Evolutionary conservation across 2,329 filamentous ascomycete species (phyloP).

Genomic region (Colletotrichum brevisporum): DNA sequence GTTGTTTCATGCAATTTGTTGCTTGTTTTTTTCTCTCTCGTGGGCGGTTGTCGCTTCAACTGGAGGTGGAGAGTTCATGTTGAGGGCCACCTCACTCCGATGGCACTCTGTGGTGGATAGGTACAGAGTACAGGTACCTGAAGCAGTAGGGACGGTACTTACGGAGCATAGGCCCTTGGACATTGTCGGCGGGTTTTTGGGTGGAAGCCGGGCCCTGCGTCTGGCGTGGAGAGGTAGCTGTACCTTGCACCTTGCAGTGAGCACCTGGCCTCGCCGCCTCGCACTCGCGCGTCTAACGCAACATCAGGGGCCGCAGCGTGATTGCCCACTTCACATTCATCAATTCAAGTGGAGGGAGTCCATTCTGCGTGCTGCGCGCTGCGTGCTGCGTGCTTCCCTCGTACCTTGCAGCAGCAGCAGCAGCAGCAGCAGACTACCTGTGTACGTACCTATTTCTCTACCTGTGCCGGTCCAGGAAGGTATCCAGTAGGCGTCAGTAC

Average conservation of each 20-base stretch:
- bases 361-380: too few species aligned
- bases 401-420: too few species aligned
- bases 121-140: too few species aligned
- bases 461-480: neutral
- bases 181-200: neutral
- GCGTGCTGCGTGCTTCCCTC: too few species aligned
- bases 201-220: conserved; percentile 28
- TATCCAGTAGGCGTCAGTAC: too few species aligned
- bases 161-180: neutral
- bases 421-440: too few species aligned
- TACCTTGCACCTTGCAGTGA: neutral
- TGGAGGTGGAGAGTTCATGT: neutral
- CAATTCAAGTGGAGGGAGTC: too few species aligned
- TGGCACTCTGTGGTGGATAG: too few species aligned
- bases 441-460: neutral
- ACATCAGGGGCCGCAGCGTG: neutral
- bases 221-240: conserved; percentile 5
- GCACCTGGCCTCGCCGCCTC: neutral
- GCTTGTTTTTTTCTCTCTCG: conserved; percentile 16
- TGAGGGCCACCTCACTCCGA: too few species aligned
- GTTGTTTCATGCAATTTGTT: conserved; percentile 23
- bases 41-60: conserved; percentile 27
- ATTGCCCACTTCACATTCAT: neutral
- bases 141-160: too few species aligned
- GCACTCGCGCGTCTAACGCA: neutral